A percentile compares a stretch with the other conserved stretches of the same genome.
phyloP scores from a whole-genome alignment of 2,329 filamentous ascomycete genomes.

The Amesomyces nigricolor region DNA sequence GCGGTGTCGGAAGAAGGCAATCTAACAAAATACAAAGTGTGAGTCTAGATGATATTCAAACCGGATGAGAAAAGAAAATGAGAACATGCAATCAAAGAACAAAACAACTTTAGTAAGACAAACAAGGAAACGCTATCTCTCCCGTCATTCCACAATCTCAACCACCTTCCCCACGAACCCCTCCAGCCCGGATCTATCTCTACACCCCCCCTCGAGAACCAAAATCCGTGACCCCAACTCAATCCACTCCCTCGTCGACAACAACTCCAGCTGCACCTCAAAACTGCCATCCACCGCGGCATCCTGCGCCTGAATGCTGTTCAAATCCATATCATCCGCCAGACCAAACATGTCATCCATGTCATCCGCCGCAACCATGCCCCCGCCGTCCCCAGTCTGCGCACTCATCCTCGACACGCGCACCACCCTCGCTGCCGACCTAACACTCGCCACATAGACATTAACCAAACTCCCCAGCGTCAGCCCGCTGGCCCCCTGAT shows the following conservation, averaged over 20 bases:
- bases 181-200: conserved; percentile 61
- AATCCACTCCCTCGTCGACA: conserved; percentile 67
- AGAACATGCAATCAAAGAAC: conserved; percentile 6
- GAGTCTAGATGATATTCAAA: neutral
- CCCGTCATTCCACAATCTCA: conserved; percentile 54
- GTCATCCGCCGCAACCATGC: conserved; percentile 35
- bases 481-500: conserved; percentile 51
- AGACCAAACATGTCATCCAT: conserved; percentile 55
- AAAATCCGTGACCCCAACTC: conserved; percentile 65
- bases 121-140: neutral
- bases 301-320: conserved; percentile 25
- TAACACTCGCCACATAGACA: conserved; percentile 80
- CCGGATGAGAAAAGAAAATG: conserved; percentile 19
- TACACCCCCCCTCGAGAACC: conserved; percentile 65
- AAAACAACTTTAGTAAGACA: conserved; percentile 5
- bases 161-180: conserved; percentile 66
- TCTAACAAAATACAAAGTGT: neutral
- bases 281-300: conserved; percentile 33
- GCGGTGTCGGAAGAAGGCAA: neutral
- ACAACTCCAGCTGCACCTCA: conserved; percentile 61
- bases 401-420: conserved; percentile 39
- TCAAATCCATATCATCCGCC: conserved; percentile 41
- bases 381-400: conserved; percentile 25
- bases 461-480: conserved; percentile 66
- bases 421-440: conserved; percentile 71